phyloP scores from a whole-genome alignment of 306 rosid species.

The Quercus gilva region DNA sequence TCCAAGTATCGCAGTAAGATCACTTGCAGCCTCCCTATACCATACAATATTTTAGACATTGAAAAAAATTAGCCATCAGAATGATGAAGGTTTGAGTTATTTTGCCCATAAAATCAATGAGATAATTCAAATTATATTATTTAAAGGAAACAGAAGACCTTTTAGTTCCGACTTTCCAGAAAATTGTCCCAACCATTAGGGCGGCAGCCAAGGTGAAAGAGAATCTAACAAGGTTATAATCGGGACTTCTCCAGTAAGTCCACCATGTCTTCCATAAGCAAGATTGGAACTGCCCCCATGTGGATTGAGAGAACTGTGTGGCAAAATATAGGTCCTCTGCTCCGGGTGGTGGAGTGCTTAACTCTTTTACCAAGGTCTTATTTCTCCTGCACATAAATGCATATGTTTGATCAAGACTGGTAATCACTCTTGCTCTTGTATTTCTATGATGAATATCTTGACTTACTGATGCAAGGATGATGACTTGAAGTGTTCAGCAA shows the following conservation, averaged over 20 bases:
- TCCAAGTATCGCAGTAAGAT: slow-evolving; percentile 65
- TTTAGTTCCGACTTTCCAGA: slow-evolving; percentile 77
- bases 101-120: background rate
- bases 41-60: background rate
- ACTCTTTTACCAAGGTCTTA: slow-evolving; percentile 63
- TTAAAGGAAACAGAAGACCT: slow-evolving; percentile 39
- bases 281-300: slow-evolving; percentile 67
- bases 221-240: slow-evolving; percentile 85
- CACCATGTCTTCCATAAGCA: slow-evolving; percentile 94
- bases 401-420: slow-evolving; percentile 14
- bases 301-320: slow-evolving; percentile 64
- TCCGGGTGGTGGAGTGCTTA: slow-evolving; percentile 71
- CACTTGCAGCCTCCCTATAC: slow-evolving; percentile 52
- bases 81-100: background rate
- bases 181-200: slow-evolving; percentile 76
- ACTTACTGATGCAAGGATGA: slow-evolving; percentile 79
- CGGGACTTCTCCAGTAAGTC: slow-evolving; percentile 99
- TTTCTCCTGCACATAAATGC: slow-evolving; percentile 55
- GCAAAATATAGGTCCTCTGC: slow-evolving; percentile 66
- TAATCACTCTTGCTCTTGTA: background rate
- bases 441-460: slow-evolving; percentile 5
- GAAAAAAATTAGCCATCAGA: background rate
- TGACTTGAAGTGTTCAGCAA: slow-evolving; percentile 74
- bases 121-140: background rate
- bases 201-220: slow-evolving; percentile 74